Evolutionary conservation across 768 basidiomycete species (phyloP).

Genomic region (Podaxis sp.): DNA sequence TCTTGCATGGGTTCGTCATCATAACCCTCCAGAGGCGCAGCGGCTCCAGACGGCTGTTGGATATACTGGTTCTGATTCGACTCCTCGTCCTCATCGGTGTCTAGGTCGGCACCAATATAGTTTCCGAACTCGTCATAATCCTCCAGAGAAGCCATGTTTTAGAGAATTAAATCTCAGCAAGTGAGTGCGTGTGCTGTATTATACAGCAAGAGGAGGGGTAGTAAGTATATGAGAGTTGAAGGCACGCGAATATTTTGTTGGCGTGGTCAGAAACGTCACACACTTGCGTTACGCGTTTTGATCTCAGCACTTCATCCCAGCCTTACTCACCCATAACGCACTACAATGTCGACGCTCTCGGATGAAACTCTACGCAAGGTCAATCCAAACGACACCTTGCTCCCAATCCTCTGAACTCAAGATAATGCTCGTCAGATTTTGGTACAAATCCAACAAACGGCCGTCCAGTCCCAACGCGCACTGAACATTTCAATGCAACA

Average conservation of each 20-base stretch:
- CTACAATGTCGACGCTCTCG: slow-evolving; percentile 52
- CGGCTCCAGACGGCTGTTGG: slow-evolving; percentile 27
- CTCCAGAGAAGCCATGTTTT: slow-evolving; percentile 53
- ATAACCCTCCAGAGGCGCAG: slow-evolving; percentile 75
- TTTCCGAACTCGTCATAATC: slow-evolving; percentile 96
- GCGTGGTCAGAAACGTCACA: slow-evolving; percentile 1
- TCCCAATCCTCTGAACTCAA: neutral
- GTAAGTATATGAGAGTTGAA: neutral
- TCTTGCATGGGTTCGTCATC: slow-evolving; percentile 63
- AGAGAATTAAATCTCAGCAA: slow-evolving; percentile 12
- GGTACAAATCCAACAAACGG: slow-evolving; percentile 89
- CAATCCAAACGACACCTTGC: slow-evolving; percentile 17
- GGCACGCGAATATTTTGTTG: slow-evolving; percentile 10
- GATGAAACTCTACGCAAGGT: slow-evolving; percentile 87
- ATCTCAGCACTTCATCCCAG: neutral
- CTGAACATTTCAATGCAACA: slow-evolving; percentile 74
- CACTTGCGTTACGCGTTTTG: slow-evolving; percentile 9
- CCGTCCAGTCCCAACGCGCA: slow-evolving; percentile 78
- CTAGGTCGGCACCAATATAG: slow-evolving; percentile 94
- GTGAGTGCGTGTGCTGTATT: neutral
- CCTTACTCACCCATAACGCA: slow-evolving; percentile 10
- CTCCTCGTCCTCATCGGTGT: slow-evolving; percentile 75
- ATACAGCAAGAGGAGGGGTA: neutral
- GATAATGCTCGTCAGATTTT: slow-evolving; percentile 58
- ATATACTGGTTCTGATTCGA: slow-evolving; percentile 46